phyloP scores from a whole-genome alignment of 140 eudicot genomes.

The Bidens hawaiensis region DNA sequence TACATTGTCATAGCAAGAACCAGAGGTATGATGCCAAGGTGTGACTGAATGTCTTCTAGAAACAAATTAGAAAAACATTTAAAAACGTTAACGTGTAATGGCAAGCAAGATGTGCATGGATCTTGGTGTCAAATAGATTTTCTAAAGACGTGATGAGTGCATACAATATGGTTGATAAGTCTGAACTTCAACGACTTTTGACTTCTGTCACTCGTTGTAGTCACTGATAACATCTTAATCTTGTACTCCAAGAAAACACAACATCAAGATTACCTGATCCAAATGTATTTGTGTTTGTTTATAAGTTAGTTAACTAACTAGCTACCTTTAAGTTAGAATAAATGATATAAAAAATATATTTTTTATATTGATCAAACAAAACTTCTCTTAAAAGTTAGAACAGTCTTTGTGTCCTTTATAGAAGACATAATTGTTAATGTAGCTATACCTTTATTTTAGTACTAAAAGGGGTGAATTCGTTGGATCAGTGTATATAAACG shows the following conservation, averaged over 20 bases:
- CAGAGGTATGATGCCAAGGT: too few relatives aligned
- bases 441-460: too few relatives aligned
- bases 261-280: slow-evolving; percentile 6
- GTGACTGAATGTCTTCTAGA: background rate
- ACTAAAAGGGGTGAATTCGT: too few relatives aligned
- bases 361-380: too few relatives aligned
- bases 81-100: slow-evolving; percentile 4
- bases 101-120: too few relatives aligned
- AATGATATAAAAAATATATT: background rate
- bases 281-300: background rate
- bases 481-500: too few relatives aligned
- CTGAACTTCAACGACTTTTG: slow-evolving; percentile 7
- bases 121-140: background rate
- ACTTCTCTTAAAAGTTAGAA: too few relatives aligned
- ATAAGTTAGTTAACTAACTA: background rate
- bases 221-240: slow-evolving; percentile 9
- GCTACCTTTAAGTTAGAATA: background rate
- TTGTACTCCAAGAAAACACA: too few relatives aligned
- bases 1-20: too few relatives aligned
- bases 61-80: background rate
- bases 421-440: too few relatives aligned
- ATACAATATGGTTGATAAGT: slow-evolving; percentile 11
- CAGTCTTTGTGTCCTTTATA: too few relatives aligned
- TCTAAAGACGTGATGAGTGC: slow-evolving; percentile 2
- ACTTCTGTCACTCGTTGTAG: slow-evolving; percentile 8